Percentiles rank a stretch among this genome's conserved stretches.
Conservation (phyloP, 108 stramenopile species). For the Fistulifera solaris region DNA sequence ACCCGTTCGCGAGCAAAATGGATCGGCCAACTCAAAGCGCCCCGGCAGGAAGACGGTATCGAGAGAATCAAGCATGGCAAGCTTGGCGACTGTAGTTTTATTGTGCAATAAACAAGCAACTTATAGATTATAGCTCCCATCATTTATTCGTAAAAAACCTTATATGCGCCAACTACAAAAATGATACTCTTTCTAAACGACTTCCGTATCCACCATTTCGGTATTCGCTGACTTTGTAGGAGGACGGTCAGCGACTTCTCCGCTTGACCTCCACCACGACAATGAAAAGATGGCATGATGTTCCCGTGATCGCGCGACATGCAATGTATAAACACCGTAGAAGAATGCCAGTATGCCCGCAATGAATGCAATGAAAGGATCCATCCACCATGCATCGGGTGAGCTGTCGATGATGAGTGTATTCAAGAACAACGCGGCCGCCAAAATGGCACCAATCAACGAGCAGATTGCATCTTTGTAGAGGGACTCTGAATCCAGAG, state of each 20-base stretch:
- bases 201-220: too few species aligned
- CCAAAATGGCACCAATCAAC: constrained; percentile 57
- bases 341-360: constrained; percentile 43
- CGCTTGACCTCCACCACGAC: constrained; percentile 24
- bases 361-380: constrained; percentile 57
- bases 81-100: constrained; percentile 41
- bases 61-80: constrained; percentile 82
- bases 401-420: constrained; percentile 42
- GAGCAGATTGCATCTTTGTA: constrained; percentile 75
- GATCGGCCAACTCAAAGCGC: constrained; percentile 41
- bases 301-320: constrained; percentile 17
- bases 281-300: constrained; percentile 26
- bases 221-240: too few species aligned
- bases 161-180: too few species aligned
- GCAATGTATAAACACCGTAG: constrained; percentile 39
- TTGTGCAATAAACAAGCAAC: too few species aligned
- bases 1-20: constrained; percentile 60
- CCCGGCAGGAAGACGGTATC: constrained; percentile 34
- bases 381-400: constrained; percentile 56
- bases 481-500: constrained; percentile 41
- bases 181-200: too few species aligned
- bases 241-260: background rate
- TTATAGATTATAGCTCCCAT: too few species aligned
- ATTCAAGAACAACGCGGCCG: constrained; percentile 50
- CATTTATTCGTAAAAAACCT: too few species aligned